Base-by-base conservation (phyloP, 129 eudicot genomes). In the Artemisia tridentata region DNA sequence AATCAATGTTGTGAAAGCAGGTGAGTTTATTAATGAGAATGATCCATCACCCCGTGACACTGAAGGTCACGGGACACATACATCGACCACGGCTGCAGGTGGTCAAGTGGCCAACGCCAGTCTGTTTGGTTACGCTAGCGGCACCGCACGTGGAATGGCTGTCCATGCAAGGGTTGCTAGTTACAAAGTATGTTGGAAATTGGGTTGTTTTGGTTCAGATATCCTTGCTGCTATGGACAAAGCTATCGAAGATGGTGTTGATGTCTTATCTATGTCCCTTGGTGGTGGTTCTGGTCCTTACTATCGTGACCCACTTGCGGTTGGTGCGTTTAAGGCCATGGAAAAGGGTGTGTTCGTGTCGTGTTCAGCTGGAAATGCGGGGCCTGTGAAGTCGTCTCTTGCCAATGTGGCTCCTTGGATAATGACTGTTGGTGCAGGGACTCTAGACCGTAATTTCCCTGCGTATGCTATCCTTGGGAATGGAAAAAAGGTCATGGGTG, bases 41-140 rank as follows among this genome's bases (percentile, higher is more conserved):
- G 34, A 29, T 0, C 55, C 49, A 7, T 80, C 93, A 7, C 84
- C 96, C 0, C 79, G 90, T 19, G 93, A 90, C 68, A 8, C 48
- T 14, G 85, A 86, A 53, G 96, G 96, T 51, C 96, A 90, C 51
- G 96, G 96, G 67, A 86, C 96, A 3, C 93, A 89, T 77, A 86
- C 93, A 0, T 81, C 93, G 13, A 72, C 82, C 27, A 90, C 93
- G 17, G 93, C 91, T 7, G 93, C 78, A 0, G 93, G 90, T 0
- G 14, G 77, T 17, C 53, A 61, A 23, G 80, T 80, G 23, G 47
- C 53, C 0, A 81, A 75, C 16, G 96, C 89, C 1, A 78, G 68
- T 68, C 72, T 86, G 43, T 73, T 82, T 21, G 88, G 90, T 14
- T 57, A 81, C 47, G 96, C 96, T 23, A 78, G 63, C 56, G 92